Conservation (phyloP, 805 yeast species). For the Yueomyces sp. region DNA sequence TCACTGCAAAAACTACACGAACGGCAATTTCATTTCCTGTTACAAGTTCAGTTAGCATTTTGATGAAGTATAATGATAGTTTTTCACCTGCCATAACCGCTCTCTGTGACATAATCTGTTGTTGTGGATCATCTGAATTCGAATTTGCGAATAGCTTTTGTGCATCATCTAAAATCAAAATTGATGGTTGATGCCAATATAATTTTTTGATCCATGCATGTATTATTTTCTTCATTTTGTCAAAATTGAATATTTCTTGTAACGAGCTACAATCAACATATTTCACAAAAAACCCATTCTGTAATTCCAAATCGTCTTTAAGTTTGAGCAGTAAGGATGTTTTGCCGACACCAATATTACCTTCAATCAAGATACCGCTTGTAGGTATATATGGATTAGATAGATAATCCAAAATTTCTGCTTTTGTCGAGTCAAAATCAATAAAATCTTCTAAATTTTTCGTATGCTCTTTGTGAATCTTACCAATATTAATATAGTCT, state of each 20-base stretch:
- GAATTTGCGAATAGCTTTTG: constrained; percentile 40
- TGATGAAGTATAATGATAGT: constrained; percentile 46
- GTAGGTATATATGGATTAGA: constrained; percentile 12
- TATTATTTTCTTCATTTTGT: constrained; percentile 29
- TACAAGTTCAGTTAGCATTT: constrained; percentile 28
- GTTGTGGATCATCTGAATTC: constrained; percentile 23
- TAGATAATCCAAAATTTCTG: constrained; percentile 5
- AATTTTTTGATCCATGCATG: constrained; percentile 33
- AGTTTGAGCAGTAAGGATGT: constrained; percentile 38
- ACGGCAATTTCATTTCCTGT: constrained; percentile 27
- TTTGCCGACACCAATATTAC: constrained; percentile 77
- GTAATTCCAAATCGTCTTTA: constrained; percentile 12
- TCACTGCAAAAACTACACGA: constrained; percentile 48
- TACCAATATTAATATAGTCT: background rate
- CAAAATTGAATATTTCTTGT: constrained; percentile 12
- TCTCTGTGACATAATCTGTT: background rate
- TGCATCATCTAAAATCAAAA: constrained; percentile 64
- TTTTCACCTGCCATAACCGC: constrained; percentile 34
- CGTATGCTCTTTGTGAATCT: no score
- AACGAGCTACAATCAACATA: constrained; percentile 41
- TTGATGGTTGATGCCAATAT: constrained; percentile 68
- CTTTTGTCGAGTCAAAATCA: background rate
- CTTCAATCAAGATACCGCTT: constrained; percentile 49
- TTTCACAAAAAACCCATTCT: constrained; percentile 26
- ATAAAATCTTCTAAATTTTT: no score